phyloP scores from a whole-genome alignment of 169 alveolate genomes.

The Cryptosporidium baileyi region DNA sequence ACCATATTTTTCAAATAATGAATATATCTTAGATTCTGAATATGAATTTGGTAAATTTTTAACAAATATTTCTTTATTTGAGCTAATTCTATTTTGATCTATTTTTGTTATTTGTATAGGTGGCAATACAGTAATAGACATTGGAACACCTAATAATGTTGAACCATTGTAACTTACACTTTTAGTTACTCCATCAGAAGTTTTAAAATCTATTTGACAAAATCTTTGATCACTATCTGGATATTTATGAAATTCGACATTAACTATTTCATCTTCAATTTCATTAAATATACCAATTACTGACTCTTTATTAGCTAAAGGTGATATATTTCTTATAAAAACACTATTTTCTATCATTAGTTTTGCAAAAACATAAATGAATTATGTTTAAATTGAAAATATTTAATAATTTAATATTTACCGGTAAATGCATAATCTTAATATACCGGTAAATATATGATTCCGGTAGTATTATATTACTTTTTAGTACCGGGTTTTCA shows the following conservation, averaged over 20 bases:
- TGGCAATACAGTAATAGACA: constrained; percentile 55
- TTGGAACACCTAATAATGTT: constrained; percentile 62
- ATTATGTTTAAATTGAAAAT: no score
- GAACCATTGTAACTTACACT: constrained; percentile 42
- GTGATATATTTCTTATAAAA: constrained; percentile 52
- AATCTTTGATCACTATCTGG: constrained; percentile 53
- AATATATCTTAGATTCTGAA: background rate
- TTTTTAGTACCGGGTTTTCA: background rate
- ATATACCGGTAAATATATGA: no score
- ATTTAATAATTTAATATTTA: no score
- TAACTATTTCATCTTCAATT: constrained; percentile 12
- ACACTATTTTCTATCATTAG: constrained; percentile 16
- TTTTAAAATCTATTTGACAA: constrained; percentile 45
- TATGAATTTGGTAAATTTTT: background rate
- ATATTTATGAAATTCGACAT: constrained; percentile 10
- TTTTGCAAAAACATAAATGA: no score
- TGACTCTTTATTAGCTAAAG: constrained; percentile 52
- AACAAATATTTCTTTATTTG: constrained; percentile 18
- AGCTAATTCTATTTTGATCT: constrained; percentile 7
- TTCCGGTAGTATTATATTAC: no score
- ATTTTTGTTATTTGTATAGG: constrained; percentile 16
- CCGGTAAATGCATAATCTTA: no score
- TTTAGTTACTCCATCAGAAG: constrained; percentile 56
- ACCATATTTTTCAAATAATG: constrained; percentile 1
- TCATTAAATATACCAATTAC: constrained; percentile 20